Base-by-base conservation (phyloP, 768 basidiomycete species). In the Lentinus tigrinus region DNA sequence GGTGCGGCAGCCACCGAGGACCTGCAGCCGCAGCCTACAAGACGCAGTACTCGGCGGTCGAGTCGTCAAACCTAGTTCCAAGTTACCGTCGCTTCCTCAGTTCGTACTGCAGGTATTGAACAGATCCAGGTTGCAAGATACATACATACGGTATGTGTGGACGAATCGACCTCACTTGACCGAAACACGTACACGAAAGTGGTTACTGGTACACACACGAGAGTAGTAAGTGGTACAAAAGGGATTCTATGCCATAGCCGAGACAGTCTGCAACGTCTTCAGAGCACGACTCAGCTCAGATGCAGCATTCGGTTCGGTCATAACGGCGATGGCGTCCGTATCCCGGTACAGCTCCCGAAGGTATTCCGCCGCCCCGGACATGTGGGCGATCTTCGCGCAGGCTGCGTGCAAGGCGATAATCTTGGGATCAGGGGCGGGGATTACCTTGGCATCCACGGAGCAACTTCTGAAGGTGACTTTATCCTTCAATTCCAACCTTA, bases 311-410 rank as follows among this genome's bases (percentile, higher is more conserved):
- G 57, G 57, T 28, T 58, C 34, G 14, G 51, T 58, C 57, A 53
- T 53, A 27, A 47, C 52, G 38, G 51, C 39, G 17, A 58, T 40
- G 16, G n/a, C 28, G 11, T 58, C 57, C 21, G 51, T 39, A 26
- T 53, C 57, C 44, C 57, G 19, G 46, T 47, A 58, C 4, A 52
- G 24, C 51, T 58, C 57, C 21, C 36, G 34, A 23, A 58, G 51
- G 23, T 31, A 27, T 53, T 58, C 57, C 37, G 43, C 57, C 21
- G 44, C 57, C 27, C 50, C 57, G 17, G 51, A 58, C 50, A 53
- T 58, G 46, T 53, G 51, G n/a, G 57, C 57, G 24, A 58, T 53
- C 57, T 38, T 47, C 42, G 57, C 57, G 21, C 57, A 58, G 26
- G 57, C 57, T 8, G 57, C 57, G 24, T 58, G 57, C 42, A 57